Evolutionary conservation across 768 basidiomycete genomes (phyloP), one percentile per base, ranked within the genome.

Genomic region (Lentinula aciculospora): DNA sequence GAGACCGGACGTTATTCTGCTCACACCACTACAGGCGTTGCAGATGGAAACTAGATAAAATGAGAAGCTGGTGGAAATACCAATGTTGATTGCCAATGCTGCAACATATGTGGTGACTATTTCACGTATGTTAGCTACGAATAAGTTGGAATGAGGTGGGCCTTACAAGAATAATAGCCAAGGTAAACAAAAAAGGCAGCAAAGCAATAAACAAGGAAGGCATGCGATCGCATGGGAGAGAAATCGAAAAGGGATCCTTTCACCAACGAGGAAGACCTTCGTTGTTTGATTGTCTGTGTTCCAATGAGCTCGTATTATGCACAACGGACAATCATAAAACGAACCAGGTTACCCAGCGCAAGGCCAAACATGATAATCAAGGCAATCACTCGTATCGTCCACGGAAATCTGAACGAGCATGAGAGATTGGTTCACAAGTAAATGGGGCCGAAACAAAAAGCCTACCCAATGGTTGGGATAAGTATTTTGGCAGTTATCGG

Each of bases 331-430:
- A 13, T 9, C 29, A 4, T 23, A 13, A 1, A 5, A 55, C 27
- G 4, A 17, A 81, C 78, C 47, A 80, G 49, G 63, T 78, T 80
- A 19, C 72, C 69, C 36, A 77, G 60, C 3, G 69, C 69, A 15
- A 83, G 69, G 3, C 74, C 39, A 13, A 69, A 55, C 5, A 77
- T 56, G 4, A 81, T 57, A 9, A 79, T 73, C 54, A 81, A 78
- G 4, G 74, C 81, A 27, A 82, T 62, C 39, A 76, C 72, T 17
- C 82, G 72, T 72, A 81, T 72, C 0, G 81, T 77, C 82, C 80
- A 83, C 60, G 74, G 67, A 66, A 83, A 83, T 13, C 81, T 83
- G n/a, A 8, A 12, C 9, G 7, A 28, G 5, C 23, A 9, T 45
- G 21, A 31, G 6, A 13, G 8, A 3, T 2, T 32, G 15, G 4